Conservation (phyloP, 2,329 filamentous ascomycete species). For the Penicillium digitatum region DNA sequence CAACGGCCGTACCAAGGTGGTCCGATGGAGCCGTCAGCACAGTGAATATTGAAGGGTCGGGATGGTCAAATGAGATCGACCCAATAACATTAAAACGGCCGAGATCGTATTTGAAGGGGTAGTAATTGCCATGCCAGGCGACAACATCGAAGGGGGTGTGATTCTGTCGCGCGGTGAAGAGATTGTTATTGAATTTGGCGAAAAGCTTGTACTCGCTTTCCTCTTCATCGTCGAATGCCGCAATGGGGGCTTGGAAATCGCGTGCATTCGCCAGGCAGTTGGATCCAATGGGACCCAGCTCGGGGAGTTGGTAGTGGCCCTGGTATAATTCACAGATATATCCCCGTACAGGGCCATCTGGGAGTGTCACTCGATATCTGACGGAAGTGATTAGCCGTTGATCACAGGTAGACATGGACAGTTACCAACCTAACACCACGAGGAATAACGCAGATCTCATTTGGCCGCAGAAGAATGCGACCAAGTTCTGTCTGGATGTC, state of each 20-base stretch:
- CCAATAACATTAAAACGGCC: constrained; percentile 73
- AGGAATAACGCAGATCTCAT: constrained; percentile 73
- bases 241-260: constrained; percentile 71
- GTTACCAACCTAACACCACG: constrained; percentile 57
- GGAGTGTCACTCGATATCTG: constrained; percentile 64
- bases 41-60: constrained; percentile 73
- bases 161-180: constrained; percentile 62
- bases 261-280: constrained; percentile 70
- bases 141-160: constrained; percentile 77
- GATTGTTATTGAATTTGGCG: constrained; percentile 63
- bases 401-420: not conserved
- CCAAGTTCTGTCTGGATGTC: constrained; percentile 77
- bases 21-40: constrained; percentile 58
- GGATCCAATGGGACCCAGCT: constrained; percentile 69
- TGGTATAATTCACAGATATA: constrained; percentile 74
- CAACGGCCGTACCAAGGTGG: constrained; percentile 58
- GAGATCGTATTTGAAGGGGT: constrained; percentile 77
- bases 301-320: constrained; percentile 67
- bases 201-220: constrained; percentile 53
- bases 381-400: not conserved
- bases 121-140: constrained; percentile 76
- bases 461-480: constrained; percentile 67
- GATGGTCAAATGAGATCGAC: constrained; percentile 70
- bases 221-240: constrained; percentile 61
- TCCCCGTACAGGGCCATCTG: constrained; percentile 60